A percentile compares a stretch with the other conserved stretches of the same genome.
phyloP scores from a whole-genome alignment of 305 asterid genomes.

The Solanum hybrid region DNA sequence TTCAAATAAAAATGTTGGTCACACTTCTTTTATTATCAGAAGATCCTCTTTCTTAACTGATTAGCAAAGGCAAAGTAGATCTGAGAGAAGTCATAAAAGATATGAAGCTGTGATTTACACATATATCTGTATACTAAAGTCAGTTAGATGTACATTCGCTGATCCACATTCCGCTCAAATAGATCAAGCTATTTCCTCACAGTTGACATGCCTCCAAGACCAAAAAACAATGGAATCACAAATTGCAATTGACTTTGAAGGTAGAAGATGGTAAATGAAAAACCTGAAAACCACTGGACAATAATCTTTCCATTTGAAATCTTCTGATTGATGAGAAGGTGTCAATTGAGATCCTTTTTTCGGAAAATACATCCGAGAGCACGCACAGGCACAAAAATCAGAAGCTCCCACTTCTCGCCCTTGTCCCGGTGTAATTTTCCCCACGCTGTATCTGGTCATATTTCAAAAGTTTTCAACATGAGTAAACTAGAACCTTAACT shows the following conservation, averaged over 20 bases:
- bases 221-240: neutral
- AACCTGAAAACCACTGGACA: conserved; percentile 88
- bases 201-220: neutral
- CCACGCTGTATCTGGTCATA: conserved; percentile 54
- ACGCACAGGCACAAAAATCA: conserved; percentile 87
- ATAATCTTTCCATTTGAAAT: conserved; percentile 94
- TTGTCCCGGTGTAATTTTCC: conserved; percentile 50
- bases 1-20: neutral
- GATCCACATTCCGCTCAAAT: neutral
- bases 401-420: conserved; percentile 37
- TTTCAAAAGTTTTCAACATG: neutral
- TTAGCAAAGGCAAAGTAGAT: neutral
- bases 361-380: conserved; percentile 83
- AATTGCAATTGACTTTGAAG: neutral
- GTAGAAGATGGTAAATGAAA: neutral
- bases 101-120: neutral
- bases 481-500: neutral
- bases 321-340: conserved; percentile 75
- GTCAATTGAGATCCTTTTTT: conserved; percentile 79
- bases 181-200: neutral
- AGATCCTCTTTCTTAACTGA: neutral
- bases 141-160: neutral
- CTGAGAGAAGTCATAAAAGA: neutral
- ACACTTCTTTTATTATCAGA: neutral
- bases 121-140: neutral